Percentiles rank a stretch among this genome's conserved stretches.
phyloP scores from a whole-genome alignment of 805 yeast species.

The Saccharomycopsis guyanensis region DNA sequence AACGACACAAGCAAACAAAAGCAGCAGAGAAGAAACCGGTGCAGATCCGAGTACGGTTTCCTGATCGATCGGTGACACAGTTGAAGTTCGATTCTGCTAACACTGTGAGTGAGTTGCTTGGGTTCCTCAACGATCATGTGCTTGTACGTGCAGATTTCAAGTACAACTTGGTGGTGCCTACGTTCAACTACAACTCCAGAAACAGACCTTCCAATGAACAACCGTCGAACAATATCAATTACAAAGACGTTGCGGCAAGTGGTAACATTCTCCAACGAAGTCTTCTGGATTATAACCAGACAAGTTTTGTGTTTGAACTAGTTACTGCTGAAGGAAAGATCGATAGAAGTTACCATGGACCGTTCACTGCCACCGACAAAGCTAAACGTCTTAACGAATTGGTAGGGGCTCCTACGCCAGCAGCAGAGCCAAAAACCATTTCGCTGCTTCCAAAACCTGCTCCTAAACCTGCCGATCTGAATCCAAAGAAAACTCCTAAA shows the following conservation, averaged over 20 bases:
- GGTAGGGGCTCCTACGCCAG: constrained; percentile 10
- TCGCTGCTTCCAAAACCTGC: not conserved
- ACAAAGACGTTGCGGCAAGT: constrained; percentile 23
- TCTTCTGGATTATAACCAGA: constrained; percentile 22
- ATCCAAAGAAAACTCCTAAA: constrained; percentile 26
- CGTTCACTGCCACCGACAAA: constrained; percentile 22
- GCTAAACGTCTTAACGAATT: constrained; percentile 12
- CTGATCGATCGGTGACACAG: constrained; percentile 29
- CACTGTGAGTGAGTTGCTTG: constrained; percentile 26
- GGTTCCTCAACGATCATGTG: constrained; percentile 22
- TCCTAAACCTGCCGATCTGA: not conserved
- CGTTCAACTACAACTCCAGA: constrained; percentile 3
- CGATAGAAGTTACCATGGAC: constrained; percentile 19
- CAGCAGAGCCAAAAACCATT: not conserved
- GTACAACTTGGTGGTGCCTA: constrained; percentile 18
- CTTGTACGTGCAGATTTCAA: constrained; percentile 19
- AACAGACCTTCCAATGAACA: constrained; percentile 8
- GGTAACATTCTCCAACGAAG: constrained; percentile 22
- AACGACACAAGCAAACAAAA: constrained; percentile 20
- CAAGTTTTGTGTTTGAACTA: constrained; percentile 17
- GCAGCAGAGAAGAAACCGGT: constrained; percentile 23
- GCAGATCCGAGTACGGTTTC: constrained; percentile 29
- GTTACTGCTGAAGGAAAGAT: constrained; percentile 5
- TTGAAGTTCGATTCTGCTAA: constrained; percentile 23
- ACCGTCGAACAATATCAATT: constrained; percentile 17